Conservation (phyloP, 495 filamentous ascomycete genomes). For the Podospora fimiseda region DNA sequence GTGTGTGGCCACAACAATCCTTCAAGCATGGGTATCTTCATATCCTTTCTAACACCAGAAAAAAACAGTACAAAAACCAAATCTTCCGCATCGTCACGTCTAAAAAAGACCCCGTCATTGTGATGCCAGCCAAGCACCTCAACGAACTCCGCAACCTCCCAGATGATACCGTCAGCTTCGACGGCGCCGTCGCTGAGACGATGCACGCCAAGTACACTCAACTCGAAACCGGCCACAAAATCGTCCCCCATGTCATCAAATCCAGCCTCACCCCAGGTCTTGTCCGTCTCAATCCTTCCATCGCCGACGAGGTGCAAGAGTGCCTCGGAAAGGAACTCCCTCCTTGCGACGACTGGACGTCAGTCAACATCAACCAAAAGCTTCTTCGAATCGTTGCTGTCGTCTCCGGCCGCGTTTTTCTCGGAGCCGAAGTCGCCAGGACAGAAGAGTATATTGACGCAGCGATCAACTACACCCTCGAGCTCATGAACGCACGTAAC, state of each 20-base stretch:
- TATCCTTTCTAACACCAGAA: neutral
- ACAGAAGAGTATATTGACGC: constrained; percentile 51
- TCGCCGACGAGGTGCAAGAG: constrained; percentile 22
- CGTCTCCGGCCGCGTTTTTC: constrained; percentile 52
- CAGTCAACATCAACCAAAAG: constrained; percentile 31
- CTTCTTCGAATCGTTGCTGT: constrained; percentile 48
- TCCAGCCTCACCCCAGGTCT: constrained; percentile 23
- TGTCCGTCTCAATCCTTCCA: constrained; percentile 18
- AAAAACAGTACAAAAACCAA: constrained; percentile 28
- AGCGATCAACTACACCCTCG: constrained; percentile 52
- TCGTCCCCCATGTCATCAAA: constrained; percentile 23
- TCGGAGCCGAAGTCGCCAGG: constrained; percentile 48
- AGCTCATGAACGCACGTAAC: constrained; percentile 31
- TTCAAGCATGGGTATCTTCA: neutral
- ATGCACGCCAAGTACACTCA: constrained; percentile 26
- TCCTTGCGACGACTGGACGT: constrained; percentile 36
- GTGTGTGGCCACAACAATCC: constrained; percentile 5
- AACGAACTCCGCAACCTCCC: constrained; percentile 32
- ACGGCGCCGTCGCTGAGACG: constrained; percentile 24
- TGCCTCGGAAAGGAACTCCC: constrained; percentile 22
- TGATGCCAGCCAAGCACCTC: constrained; percentile 29
- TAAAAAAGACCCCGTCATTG: constrained; percentile 23
- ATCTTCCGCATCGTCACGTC: constrained; percentile 28
- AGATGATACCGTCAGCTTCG: constrained; percentile 31
- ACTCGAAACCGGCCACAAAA: constrained; percentile 6